Conservation (phyloP, 257 asterid species). For the Nyctanthes arbortristis region DNA sequence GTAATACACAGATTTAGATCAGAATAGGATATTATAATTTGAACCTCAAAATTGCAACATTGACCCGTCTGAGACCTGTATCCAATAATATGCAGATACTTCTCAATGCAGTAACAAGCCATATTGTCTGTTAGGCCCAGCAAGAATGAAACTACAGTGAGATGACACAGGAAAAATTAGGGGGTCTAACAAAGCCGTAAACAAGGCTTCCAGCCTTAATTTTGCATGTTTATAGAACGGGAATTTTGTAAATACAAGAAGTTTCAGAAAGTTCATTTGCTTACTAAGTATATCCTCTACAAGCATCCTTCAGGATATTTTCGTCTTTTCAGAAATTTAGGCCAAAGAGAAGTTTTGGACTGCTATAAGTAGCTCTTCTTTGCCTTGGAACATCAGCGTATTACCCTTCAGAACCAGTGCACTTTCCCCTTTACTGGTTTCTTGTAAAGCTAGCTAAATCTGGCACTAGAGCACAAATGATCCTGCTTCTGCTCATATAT, state of each 20-base stretch:
- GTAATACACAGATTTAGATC: not conserved
- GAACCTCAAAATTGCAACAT: slow-evolving; percentile 1
- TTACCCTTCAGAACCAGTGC: not conserved
- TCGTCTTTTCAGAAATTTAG: not conserved
- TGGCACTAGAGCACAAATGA: not conserved
- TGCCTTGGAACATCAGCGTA: not conserved
- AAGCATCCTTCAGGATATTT: not conserved
- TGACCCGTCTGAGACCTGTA: not conserved
- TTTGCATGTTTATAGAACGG: not conserved
- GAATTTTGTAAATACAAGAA: not conserved
- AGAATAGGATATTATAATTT: not conserved
- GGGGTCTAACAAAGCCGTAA: not conserved
- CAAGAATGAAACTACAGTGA: not conserved
- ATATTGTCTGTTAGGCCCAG: not conserved
- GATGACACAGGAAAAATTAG: not conserved
- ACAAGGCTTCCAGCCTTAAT: not conserved
- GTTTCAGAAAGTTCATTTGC: not conserved
- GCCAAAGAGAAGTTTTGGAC: not conserved
- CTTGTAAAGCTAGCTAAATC: not conserved
- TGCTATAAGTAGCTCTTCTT: not conserved
- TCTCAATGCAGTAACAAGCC: slow-evolving; percentile 1
- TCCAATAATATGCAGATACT: not conserved
- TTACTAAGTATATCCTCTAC: not conserved
- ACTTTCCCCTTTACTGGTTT: not conserved
- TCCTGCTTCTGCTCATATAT: not conserved